Evolutionary conservation across 2,329 filamentous ascomycete species (phyloP).

Genomic region (Sporothrix pseudoabietina): DNA sequence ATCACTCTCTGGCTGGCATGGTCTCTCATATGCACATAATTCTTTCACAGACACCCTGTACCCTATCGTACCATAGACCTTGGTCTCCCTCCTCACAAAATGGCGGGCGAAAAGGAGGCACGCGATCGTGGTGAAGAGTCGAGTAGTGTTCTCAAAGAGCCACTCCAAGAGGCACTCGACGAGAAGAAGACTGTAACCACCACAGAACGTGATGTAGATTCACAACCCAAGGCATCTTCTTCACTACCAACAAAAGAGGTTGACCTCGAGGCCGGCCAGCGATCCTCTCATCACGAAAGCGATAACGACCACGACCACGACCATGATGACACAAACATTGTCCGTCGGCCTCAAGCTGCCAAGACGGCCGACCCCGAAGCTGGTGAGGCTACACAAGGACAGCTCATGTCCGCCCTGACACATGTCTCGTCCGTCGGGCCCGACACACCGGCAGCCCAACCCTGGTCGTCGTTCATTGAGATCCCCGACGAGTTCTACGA

Average conservation of each 20-base stretch:
- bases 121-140: neutral
- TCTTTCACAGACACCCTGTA: neutral
- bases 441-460: slow-evolving; percentile 38
- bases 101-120: neutral
- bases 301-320: neutral
- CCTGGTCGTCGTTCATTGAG: slow-evolving; percentile 41
- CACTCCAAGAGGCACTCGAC: neutral
- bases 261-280: neutral
- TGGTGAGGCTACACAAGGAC: neutral
- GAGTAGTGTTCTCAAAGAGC: neutral
- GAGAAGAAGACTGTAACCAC: neutral
- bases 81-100: neutral
- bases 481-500: slow-evolving; percentile 64
- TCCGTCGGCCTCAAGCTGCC: neutral
- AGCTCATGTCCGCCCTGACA: slow-evolving; percentile 30
- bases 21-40: neutral
- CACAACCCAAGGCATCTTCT: neutral
- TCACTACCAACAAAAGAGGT: neutral
- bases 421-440: slow-evolving; percentile 38
- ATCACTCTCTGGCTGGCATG: neutral
- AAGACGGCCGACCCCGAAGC: neutral
- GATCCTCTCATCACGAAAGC: neutral
- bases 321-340: slow-evolving; percentile 23
- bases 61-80: neutral
- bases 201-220: neutral